A percentile compares a stretch with the other conserved stretches of the same genome.
Evolutionary conservation across 2,329 filamentous ascomycete genomes (phyloP).

Genomic region (Penicillium sclerotigenum): DNA sequence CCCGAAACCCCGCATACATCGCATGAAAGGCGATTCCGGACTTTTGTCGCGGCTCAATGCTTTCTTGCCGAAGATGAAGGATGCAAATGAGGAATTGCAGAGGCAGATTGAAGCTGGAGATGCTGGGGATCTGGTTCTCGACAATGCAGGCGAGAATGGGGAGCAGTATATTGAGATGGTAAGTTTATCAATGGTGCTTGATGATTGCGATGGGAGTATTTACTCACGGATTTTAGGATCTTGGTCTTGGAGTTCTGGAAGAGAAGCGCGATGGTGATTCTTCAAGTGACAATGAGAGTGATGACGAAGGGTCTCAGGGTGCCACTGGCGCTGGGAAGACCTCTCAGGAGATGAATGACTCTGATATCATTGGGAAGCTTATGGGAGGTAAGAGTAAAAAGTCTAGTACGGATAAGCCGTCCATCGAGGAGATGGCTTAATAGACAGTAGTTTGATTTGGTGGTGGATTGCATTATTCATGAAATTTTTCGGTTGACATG

Average conservation of each 20-base stretch:
- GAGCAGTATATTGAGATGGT: slow-evolving; percentile 46
- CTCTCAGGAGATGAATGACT: slow-evolving; percentile 18
- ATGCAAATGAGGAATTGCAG: slow-evolving; percentile 44
- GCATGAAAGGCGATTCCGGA: slow-evolving; percentile 25
- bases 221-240: slow-evolving; percentile 31
- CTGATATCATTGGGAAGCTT: slow-evolving; percentile 35
- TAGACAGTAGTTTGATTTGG: background rate
- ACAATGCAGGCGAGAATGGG: slow-evolving; percentile 34
- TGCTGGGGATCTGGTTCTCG: slow-evolving; percentile 32
- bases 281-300: slow-evolving; percentile 19
- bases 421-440: slow-evolving; percentile 38
- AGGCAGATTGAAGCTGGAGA: slow-evolving; percentile 37
- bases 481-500: background rate
- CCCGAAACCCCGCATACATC: slow-evolving; percentile 35
- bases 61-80: slow-evolving; percentile 44
- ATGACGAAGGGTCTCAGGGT: slow-evolving; percentile 11
- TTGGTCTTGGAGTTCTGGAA: slow-evolving; percentile 46
- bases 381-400: slow-evolving; percentile 39
- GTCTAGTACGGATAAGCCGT: slow-evolving; percentile 31
- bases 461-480: background rate
- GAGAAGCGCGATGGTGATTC: slow-evolving; percentile 33
- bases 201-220: background rate
- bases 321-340: slow-evolving; percentile 10
- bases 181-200: slow-evolving; percentile 9
- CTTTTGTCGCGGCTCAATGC: slow-evolving; percentile 39